These are phyloP conservation scores for Vaccinium corymbosum DNA, from an alignment of 148 eudicot species.

Conservation along the genomic window DNA sequence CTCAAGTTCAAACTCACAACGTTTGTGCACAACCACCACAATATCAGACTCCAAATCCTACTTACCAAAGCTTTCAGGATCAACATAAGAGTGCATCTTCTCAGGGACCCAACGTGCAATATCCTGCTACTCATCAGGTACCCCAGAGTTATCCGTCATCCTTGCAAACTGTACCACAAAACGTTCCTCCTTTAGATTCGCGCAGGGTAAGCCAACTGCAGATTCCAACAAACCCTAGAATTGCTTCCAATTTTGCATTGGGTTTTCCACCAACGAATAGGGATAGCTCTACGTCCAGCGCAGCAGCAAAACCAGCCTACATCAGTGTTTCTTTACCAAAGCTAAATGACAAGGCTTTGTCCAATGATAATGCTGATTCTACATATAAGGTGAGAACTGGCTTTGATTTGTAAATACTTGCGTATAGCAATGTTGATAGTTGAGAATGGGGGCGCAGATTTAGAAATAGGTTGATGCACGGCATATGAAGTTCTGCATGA, in stretches of 20 bases:
- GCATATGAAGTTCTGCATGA: background rate
- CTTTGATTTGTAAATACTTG: background rate
- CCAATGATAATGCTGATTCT: constrained; percentile 57
- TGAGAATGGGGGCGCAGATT: background rate
- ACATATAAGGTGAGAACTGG: constrained; percentile 55
- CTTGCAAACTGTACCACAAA: constrained; percentile 38
- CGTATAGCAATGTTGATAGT: background rate
- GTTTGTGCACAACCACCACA: constrained; percentile 34
- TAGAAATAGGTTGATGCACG: background rate
- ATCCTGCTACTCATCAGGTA: constrained; percentile 44
- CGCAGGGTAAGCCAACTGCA: constrained; percentile 70
- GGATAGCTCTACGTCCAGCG: constrained; percentile 44
- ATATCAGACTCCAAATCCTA: constrained; percentile 43
- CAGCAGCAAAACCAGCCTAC: constrained; percentile 78
- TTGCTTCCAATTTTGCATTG: constrained; percentile 61
- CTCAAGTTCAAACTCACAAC: constrained; percentile 51
- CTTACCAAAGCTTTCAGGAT: constrained; percentile 51
- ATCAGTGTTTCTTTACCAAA: constrained; percentile 69
- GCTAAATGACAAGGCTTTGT: constrained; percentile 40
- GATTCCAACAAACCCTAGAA: constrained; percentile 90
- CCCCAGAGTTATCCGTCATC: constrained; percentile 49
- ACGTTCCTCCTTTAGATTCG: constrained; percentile 50
- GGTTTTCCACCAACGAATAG: constrained; percentile 49
- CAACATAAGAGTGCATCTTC: constrained; percentile 42
- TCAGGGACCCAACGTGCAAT: constrained; percentile 42